Percentiles rank a stretch among this genome's conserved stretches.
These are phyloP conservation scores for Phytophthora hibernalis DNA, from an alignment of 352 stramenopile species.

Conservation along the genomic window DNA sequence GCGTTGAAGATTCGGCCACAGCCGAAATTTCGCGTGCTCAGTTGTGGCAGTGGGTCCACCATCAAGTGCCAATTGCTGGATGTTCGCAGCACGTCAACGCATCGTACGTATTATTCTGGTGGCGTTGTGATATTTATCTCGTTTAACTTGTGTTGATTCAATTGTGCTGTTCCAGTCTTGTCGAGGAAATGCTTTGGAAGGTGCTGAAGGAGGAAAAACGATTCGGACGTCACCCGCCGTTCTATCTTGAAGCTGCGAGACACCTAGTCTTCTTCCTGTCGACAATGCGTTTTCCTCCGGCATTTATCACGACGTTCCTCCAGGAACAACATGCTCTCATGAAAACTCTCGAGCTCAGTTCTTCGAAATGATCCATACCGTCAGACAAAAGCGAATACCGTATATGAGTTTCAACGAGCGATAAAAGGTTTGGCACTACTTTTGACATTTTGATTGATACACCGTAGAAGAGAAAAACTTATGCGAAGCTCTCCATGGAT, in stretches of 20 bases:
- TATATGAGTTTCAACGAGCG: background rate
- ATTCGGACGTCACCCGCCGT: slow-evolving; percentile 24
- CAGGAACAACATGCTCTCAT: slow-evolving; percentile 66
- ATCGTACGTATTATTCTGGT: slow-evolving; percentile 24
- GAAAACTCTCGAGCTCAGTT: slow-evolving; percentile 35
- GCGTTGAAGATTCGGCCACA: slow-evolving; percentile 95
- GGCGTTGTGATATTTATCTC: background rate
- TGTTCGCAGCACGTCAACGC: slow-evolving; percentile 41
- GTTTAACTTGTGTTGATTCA: background rate
- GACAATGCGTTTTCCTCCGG: slow-evolving; percentile 61
- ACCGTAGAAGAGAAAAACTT: slow-evolving; percentile 11
- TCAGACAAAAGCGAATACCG: background rate
- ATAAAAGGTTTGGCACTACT: slow-evolving; percentile 9
- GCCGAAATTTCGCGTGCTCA: slow-evolving; percentile 95
- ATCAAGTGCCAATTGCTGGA: slow-evolving; percentile 54
- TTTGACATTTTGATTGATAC: slow-evolving; percentile 33
- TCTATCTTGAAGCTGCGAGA: slow-evolving; percentile 55
- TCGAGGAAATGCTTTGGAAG: slow-evolving; percentile 54
- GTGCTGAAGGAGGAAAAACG: slow-evolving; percentile 42
- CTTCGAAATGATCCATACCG: slow-evolving; percentile 15
- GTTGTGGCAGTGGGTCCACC: slow-evolving; percentile 89
- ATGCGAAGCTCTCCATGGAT: slow-evolving; percentile 84
- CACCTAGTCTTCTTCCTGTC: slow-evolving; percentile 66
- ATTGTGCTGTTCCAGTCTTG: slow-evolving; percentile 41
- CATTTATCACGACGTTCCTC: slow-evolving; percentile 78